phyloP scores from a whole-genome alignment of 768 basidiomycete genomes.

The Lactarius hatsudake region DNA sequence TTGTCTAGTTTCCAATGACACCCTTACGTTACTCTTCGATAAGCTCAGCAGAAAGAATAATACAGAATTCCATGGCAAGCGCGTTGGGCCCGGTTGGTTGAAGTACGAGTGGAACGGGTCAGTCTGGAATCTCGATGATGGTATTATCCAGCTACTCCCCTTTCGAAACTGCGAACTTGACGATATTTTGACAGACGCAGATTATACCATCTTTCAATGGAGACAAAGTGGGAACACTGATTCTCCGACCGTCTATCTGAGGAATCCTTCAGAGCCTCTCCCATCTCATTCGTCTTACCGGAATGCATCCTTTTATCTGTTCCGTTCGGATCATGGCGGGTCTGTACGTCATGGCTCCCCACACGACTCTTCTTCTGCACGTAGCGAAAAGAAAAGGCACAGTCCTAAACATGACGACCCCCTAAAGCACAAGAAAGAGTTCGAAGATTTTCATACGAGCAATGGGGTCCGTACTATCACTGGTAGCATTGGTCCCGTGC shows the following conservation, averaged over 20 bases:
- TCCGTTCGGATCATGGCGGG: conserved; percentile 37
- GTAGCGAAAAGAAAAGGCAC: conserved; percentile 32
- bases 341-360: conserved; percentile 27
- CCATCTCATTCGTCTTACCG: conserved; percentile 61
- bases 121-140: conserved; percentile 88
- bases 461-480: conserved; percentile 92
- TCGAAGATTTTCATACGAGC: conserved; percentile 82
- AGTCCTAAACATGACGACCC: conserved; percentile 43
- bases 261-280: conserved; percentile 56
- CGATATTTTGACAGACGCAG: conserved; percentile 53
- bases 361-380: conserved; percentile 33
- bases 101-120: conserved; percentile 81
- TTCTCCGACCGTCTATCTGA: conserved; percentile 59
- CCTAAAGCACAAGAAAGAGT: conserved; percentile 69
- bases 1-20: conserved; percentile 62
- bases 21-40: conserved; percentile 59
- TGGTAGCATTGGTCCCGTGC: conserved; percentile 88
- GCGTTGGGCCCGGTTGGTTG: conserved; percentile 75
- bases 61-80: conserved; percentile 54
- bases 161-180: conserved; percentile 14
- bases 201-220: conserved; percentile 86
- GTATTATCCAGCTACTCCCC: conserved; percentile 37
- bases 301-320: conserved; percentile 71
- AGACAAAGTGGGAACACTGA: conserved; percentile 45
- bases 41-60: conserved; percentile 67